These are phyloP conservation scores for Podaxis sp. DNA, from an alignment of 768 basidiomycete species.

Conservation along the genomic window DNA sequence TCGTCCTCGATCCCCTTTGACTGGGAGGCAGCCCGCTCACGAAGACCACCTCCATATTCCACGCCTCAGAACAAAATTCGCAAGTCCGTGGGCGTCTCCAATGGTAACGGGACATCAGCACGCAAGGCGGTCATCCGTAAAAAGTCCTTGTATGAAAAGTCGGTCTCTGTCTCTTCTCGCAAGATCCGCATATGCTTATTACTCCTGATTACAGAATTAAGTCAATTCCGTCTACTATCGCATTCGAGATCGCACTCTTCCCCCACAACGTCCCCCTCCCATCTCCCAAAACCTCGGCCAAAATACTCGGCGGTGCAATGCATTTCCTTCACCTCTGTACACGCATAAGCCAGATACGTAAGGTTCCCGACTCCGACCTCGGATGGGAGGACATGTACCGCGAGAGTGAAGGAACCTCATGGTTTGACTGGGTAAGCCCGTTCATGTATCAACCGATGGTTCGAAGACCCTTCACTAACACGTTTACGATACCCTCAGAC, in stretches of 20 bases:
- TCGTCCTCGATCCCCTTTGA: slow-evolving; percentile 81
- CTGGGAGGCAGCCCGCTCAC: slow-evolving; percentile 80
- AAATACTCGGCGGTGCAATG: slow-evolving; percentile 59
- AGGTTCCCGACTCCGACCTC: slow-evolving; percentile 62
- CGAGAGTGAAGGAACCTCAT: slow-evolving; percentile 60
- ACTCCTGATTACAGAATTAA: slow-evolving; percentile 42
- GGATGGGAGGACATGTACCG: slow-evolving; percentile 81
- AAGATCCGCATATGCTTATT: neutral
- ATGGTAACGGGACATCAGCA: slow-evolving; percentile 34
- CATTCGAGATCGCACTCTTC: slow-evolving; percentile 79
- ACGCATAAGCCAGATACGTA: slow-evolving; percentile 55
- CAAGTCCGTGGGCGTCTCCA: slow-evolving; percentile 33
- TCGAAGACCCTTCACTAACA: slow-evolving; percentile 14
- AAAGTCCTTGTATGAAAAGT: slow-evolving; percentile 67
- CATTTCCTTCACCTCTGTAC: slow-evolving; percentile 71
- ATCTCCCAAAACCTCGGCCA: slow-evolving; percentile 61
- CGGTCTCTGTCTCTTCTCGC: slow-evolving; percentile 14
- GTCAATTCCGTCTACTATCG: slow-evolving; percentile 68
- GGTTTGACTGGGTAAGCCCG: slow-evolving; percentile 76
- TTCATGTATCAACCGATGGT: no score
- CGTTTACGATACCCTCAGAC: slow-evolving; percentile 43
- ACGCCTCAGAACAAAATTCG: slow-evolving; percentile 55
- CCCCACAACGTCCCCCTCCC: slow-evolving; percentile 82
- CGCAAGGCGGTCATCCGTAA: slow-evolving; percentile 62
- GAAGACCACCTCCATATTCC: slow-evolving; percentile 70